phyloP scores from a whole-genome alignment of 768 basidiomycete species.

The Naganishia friedmannii region DNA sequence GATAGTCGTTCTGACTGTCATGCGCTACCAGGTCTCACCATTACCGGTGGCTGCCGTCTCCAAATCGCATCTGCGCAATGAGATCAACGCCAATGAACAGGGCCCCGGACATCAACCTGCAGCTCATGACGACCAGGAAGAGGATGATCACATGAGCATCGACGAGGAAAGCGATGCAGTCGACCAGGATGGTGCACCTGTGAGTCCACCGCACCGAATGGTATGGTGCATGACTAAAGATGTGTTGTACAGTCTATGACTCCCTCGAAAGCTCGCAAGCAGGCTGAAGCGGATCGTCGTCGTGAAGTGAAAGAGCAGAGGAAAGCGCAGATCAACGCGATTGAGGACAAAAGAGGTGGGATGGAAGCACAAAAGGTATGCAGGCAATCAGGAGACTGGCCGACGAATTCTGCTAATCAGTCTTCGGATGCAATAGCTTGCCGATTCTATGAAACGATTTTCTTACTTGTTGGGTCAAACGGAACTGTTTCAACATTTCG shows the following conservation, averaged over 20 bases:
- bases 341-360: conserved; percentile 72
- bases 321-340: conserved; percentile 62
- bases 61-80: conserved; percentile 26
- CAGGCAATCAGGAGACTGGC: neutral
- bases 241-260: conserved; percentile 3
- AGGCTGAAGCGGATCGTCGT: conserved; percentile 29
- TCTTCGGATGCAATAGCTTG: conserved; percentile 57
- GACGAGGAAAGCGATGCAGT: conserved; percentile 20
- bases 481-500: conserved; percentile 95
- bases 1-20: neutral
- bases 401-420: neutral
- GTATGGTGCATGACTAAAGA: neutral
- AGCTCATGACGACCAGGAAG: conserved; percentile 23
- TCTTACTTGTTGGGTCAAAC: conserved; percentile 97
- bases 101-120: neutral
- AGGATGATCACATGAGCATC: conserved; percentile 28
- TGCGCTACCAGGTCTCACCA: conserved; percentile 8
- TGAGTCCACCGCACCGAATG: neutral
- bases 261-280: conserved; percentile 16
- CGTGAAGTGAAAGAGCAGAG: conserved; percentile 52
- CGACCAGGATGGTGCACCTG: conserved; percentile 12
- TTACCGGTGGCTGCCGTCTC: neutral
- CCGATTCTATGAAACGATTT: conserved; percentile 93
- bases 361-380: conserved; percentile 83
- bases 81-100: conserved; percentile 14